Evolutionary conservation across 139 green algal species (phyloP), one percentile per base, ranked within the genome.

Genomic region (Bryopsis sp.): DNA sequence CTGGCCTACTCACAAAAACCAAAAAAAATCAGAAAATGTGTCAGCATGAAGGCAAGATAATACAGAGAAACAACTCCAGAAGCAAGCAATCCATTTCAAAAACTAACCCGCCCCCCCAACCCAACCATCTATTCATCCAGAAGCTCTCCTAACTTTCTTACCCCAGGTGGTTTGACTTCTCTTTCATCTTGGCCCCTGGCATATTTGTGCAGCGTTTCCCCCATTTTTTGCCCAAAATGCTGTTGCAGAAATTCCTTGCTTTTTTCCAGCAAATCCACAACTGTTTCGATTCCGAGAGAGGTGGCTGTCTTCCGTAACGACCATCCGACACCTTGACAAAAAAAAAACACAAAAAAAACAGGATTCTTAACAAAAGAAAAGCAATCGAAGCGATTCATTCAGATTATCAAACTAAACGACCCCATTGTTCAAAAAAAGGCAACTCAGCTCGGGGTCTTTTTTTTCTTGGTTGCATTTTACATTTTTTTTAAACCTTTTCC

Each of bases 221-320:
- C 92, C n/a, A 78, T 83, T 67, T 94, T 95, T 24, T 47, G 33
- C 1, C 92, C 92, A 62, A 97, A 79, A 46, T 81, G 67, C 0
- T 60, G 50, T 73, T 87, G 77, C 50, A 93, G 74, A 47, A 64
- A n/a, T 48, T 72, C 68, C 28, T 81, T 83, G 26, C 79, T 82
- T 19, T 47, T 22, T 39, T 31, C 67, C 73, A 67, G 73, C 33
- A 86, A 48, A 63, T 79, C 70, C 1, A 58, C 38, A 28, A 91
- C 86, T 4, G 68, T 79, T 1, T 11, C 64, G 39, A 96, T 79
- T 31, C 82, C 88, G 47, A 86, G 6, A 1, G 58, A 75, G 33
- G 68, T 37, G 48, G 97, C 81, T 67, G 85, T 90, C 6, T 77
- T 15, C 11, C 50, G n/a, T 36, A 77, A 71, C 28, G 69, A 71